Evolutionary conservation across 2,329 filamentous ascomycete species (phyloP), one percentile per base, ranked within the genome.

Genomic region (Pleomassaria siparia): DNA sequence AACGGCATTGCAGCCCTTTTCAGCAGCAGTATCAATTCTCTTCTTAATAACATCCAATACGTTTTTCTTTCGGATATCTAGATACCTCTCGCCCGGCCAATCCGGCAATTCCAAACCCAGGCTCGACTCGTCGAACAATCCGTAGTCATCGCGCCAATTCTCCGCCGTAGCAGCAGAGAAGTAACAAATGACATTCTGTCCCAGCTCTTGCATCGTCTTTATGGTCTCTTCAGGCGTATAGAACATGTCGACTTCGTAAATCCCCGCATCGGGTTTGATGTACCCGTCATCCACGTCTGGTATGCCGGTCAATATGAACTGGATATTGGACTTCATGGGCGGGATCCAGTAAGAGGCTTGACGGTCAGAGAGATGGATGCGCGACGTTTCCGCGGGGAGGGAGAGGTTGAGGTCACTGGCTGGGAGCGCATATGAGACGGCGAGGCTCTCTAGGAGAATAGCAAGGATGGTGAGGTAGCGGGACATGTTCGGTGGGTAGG

Each of bases 1-100:
- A 24, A 72, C 62, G 4, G 66, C 67, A 50, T 71, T 63, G 41
- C 70, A 72, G 0, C 68, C 69, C 42, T 68, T 70, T 3, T 50
- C 3, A n/a, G 35, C 44, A 8, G 60, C 60, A 6, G 62, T 39
- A 35, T 62, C 58, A 21, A 64, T 60, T n/a, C 60, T 33, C 44
- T 55, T 56, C 49, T 55, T 49, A 40, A 64, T 63, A 12, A 63
- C 53, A 10, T 62, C 50, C 26, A 62, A 49, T 4, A 62, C 58
- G 13, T 60, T 59, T 4, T 44, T 36, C 12, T 49, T 44, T 15
- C 55, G 25, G 24, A 64, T 58, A 50, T 62, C 58, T 15, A 62
- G 42, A 36, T 59, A 62, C 12, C 49, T 45, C 44, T 64, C 59
- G 7, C 57, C 60, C 3, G 54, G 53, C 60, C 60, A 64, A 22